Evolutionary conservation across 495 filamentous ascomycete species (phyloP), one percentile per base, ranked within the genome.

Genomic region (Tuber brumale): DNA sequence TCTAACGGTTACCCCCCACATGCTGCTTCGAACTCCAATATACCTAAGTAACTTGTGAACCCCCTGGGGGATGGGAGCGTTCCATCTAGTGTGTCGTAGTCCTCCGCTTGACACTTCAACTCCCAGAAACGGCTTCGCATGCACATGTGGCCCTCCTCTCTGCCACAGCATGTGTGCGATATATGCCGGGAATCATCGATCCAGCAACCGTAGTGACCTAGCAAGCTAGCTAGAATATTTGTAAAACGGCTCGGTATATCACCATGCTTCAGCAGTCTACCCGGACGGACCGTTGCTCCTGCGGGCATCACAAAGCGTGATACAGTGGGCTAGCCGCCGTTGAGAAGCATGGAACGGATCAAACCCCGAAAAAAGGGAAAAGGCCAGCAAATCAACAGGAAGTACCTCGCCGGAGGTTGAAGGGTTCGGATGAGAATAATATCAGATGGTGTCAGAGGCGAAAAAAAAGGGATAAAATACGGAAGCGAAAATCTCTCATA

Each of bases 141-240:
- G 27, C 57, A 27, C 57, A 6, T 16, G 57, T 6, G 12, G 57
- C 57, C 57, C 51, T 61, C n/a, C 9, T 0, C n/a, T 61, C 51
- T 31, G n/a, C n/a, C 51, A 27, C n/a, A 66, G 57, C n/a, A 66
- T 66, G 57, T 66, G 57, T 61, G 57, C 57, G 27, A 66, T 66
- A 35, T 31, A 66, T 66, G 57, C 57, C 57, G 57, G 57, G 57
- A 35, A 66, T 66, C n/a, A 9, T 66, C 27, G 57, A 14, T 66
- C 27, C 27, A 35, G 57, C 27, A 66, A 19, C 57, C 57, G 27
- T 61, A 31, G n/a, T 66, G 35, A 66, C 57, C 57, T 18, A 27
- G 27, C 57, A 66, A 19, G 57, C 57, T 35, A 35, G 57, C 4
- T 35, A 18, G 57, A 16, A 2, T 66, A 66, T 14, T 14, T 66